Evolutionary conservation across 768 basidiomycete species (phyloP), one percentile per base, ranked within the genome.

Genomic region (Serendipita sp.): DNA sequence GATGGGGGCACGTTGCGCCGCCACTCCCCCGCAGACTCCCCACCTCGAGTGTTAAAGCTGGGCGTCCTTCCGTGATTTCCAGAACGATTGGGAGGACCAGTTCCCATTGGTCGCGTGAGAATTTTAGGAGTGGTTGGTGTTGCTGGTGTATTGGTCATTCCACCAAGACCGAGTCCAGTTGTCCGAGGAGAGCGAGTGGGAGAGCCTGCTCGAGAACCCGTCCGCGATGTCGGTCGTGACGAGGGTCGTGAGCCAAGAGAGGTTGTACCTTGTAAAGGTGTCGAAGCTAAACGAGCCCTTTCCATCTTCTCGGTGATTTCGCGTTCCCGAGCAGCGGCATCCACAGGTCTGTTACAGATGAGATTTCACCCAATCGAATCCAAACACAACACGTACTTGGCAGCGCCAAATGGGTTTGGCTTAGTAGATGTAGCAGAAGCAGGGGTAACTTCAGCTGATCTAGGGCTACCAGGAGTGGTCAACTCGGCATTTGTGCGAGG

Each of bases 381-480:
- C 34, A 45, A 32, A 44, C 62, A 38, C 63, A 30, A 36, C 44
- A 60, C 81, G 58, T 69, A 89, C 89, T 76, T 86, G 41, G 95
- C 95, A 64, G 80, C 79, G 58, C 95, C 96, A 71, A 98, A 98
- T 3, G 94, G 94, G 72, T 81, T 92, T 3, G 77, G 67, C 67
- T 72, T 74, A 66, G 86, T 71, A 41, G 83, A 75, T 41, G 78
- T 71, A 3, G 77, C 69, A 23, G 74, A 71, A n/a, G 71, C 68
- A 51, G 76, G 77, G 62, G 76, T 72, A 15, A 78, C 75, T 65
- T 80, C 74, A 2, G 80, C 76, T 69, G 88, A 81, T 75, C 87
- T 86, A 0, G 89, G 89, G 5, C 89, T 90, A 0, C 87, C 84
- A 2, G 91, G 87, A 11, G 80, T 79, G 8, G 82, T 78, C 16